Base-by-base conservation (phyloP, 2,329 filamentous ascomycete genomes). In the Amphichorda felina region DNA sequence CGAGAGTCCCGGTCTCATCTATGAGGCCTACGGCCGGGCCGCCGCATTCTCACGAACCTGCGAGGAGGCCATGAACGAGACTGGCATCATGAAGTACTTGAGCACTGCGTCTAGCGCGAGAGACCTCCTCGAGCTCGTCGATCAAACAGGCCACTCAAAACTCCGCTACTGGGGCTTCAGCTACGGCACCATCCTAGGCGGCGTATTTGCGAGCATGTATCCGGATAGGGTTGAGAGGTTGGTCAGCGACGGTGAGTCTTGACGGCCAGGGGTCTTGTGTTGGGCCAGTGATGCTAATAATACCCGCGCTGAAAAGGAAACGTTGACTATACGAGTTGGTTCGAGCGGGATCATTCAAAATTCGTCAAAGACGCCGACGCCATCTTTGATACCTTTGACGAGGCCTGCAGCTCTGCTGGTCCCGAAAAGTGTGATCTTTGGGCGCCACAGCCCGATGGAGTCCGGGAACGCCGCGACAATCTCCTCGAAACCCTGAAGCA, bases 301-400 rank as follows among this genome's bases (percentile, higher is more conserved):
- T 13, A 25, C 8, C 27, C 27, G 11, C 11, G 26, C n/a, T 35
- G 4, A 17, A 7, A 11, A 53, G 51, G 66, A 18, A 70, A 70
- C 33, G 64, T 68, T 11, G 65, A 70, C 42, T 70, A 75, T 42
- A 61, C 66, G 28, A 70, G 71, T 44, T 75, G 67, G 68, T 65
- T 60, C 38, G 54, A 58, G 19, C 57, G 63, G 9, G 50, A 51
- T 1, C 58, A 65, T 37, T 52, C 59, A 41, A 64, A 64, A 40
- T 70, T 70, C 35, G 45, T 72, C 6, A 55, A 55, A n/a, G 67
- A 77, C 43, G 64, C 68, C 11, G 72, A 79, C 47, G 57, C 63
- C 35, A 63, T 70, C 5, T 61, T 75, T 44, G 50, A 60, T 2
- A 62, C 55, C 14, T 76, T 79, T 38, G 72, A 68, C 44, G 51